Evolutionary conservation across 805 yeast genomes (phyloP).

Genomic region (Candida broadrunensis): DNA sequence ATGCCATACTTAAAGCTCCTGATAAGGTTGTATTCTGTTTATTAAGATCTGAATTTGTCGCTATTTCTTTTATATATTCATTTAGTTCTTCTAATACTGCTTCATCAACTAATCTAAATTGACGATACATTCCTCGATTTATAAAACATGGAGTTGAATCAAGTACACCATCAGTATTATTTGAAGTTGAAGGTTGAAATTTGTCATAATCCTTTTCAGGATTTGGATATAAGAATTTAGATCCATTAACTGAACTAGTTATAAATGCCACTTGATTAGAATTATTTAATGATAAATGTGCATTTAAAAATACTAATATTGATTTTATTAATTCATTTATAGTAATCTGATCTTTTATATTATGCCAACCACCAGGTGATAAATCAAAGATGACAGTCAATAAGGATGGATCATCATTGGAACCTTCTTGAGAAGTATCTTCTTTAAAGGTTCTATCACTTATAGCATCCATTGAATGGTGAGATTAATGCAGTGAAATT

Average conservation of each 20-base stretch:
- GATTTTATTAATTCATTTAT: conserved; percentile 62
- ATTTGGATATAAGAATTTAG: conserved; percentile 68
- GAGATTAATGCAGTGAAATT: too few relatives aligned
- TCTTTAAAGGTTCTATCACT: conserved; percentile 56
- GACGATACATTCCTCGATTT: conserved; percentile 74
- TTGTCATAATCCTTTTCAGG: conserved; percentile 18
- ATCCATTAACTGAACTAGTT: conserved; percentile 69
- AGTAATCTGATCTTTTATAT: conserved; percentile 43
- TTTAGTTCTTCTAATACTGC: conserved; percentile 60
- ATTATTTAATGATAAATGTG: conserved; percentile 82
- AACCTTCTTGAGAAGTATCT: conserved; percentile 20
- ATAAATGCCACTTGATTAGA: conserved; percentile 81
- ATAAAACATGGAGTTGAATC: conserved; percentile 24
- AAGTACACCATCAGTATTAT: conserved; percentile 9
- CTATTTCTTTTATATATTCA: conserved; percentile 15
- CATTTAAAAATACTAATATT: conserved; percentile 74
- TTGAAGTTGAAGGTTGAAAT: conserved; percentile 8
- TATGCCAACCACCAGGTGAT: conserved; percentile 67
- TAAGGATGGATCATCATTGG: conserved; percentile 61
- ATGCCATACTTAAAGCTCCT: conserved; percentile 79
- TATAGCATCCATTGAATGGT: conserved; percentile 57
- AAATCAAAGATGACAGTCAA: conserved; percentile 76
- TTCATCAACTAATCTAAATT: conserved; percentile 77
- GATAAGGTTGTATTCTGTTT: conserved; percentile 53
- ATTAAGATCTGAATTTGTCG: conserved; percentile 19